Base-by-base conservation (phyloP, 2,329 filamentous ascomycete species). In the Seiridium cupressi region DNA sequence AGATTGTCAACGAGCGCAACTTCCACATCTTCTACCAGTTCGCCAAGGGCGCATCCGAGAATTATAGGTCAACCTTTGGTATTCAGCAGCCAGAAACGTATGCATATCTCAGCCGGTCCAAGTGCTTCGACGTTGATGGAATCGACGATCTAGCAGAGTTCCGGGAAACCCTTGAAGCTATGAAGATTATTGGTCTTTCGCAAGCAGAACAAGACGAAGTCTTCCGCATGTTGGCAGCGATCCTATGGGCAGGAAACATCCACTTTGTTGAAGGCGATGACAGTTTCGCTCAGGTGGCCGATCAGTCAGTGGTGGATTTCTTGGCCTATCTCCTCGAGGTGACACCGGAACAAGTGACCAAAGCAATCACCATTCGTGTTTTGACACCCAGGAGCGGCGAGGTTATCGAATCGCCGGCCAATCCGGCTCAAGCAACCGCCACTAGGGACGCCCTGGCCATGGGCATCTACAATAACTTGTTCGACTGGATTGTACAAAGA, bases 11-110 rank as follows among this genome's bases (percentile, higher is more conserved):
- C 74, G 95, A 99, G 83, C 88, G 95, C 68, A 98, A 97, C 78
- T 99, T 99, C 76, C 95, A 99, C 78, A 98, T 99, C 70, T 99
- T 99, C 76, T 99, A 99, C 78, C 95, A 99, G 76, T 97, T 98
- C 76, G 92, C 95, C 51, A 99, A 98, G 78, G 93, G 91, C 3
- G 94, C 94, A 8, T 90, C 93, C n/a, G 84, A 89, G 66, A 86
- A 89, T 61, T 96, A 98, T 76, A 84, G 92, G 73, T 88, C 95
- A 70, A 88, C 82, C n/a, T 97, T 92, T 72, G 95, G 95, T 55
- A 82, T 99, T 26, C 94, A 98, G 74, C 89, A 90, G 68, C 95
- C 95, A 32, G 91, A 96, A 70, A 92, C 93, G 40, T 99, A 99
- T 75, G 79, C 91, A 32, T 99, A 99, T 74, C 97, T 93, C 13